These are phyloP conservation scores for Stipa capillata DNA, from an alignment of 176 grass and related monocot genomes.

Conservation along the genomic window DNA sequence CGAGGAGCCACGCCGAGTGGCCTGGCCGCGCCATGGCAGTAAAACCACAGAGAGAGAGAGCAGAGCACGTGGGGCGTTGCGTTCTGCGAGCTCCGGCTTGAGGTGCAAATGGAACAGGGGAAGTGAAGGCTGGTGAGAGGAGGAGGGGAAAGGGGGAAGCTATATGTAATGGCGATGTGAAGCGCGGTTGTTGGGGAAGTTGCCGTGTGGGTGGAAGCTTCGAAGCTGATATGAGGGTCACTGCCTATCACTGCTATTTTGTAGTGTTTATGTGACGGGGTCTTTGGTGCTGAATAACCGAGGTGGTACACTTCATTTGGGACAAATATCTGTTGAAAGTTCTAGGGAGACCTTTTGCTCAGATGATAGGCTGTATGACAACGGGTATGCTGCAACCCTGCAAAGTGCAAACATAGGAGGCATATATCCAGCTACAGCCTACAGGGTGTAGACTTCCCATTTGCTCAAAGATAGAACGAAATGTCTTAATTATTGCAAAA, in stretches of 20 bases:
- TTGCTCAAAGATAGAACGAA: too few species aligned
- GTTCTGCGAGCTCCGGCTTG: neutral
- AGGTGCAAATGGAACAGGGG: neutral
- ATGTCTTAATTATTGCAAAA: too few species aligned
- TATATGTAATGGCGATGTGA: neutral
- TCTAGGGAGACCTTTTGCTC: neutral
- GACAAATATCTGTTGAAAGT: neutral
- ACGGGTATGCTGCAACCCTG: neutral
- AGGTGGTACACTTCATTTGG: neutral
- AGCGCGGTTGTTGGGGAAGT: slow-evolving; percentile 27
- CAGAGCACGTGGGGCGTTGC: neutral
- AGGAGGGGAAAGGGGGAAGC: neutral
- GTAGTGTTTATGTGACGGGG: neutral
- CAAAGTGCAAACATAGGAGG: neutral
- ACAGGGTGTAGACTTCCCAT: too few species aligned
- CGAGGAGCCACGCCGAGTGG: slow-evolving; percentile 23
- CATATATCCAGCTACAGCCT: too few species aligned
- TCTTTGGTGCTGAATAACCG: slow-evolving; percentile 8
- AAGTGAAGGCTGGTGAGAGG: neutral
- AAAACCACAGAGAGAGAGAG: neutral
- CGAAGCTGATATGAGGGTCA: neutral
- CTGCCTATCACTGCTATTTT: too few species aligned
- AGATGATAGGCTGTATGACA: neutral
- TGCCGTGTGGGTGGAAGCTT: slow-evolving; percentile 25
- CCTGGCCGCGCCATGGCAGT: slow-evolving; percentile 25